Evolutionary conservation across 495 filamentous ascomycete species (phyloP).

Genomic region (Tuber brumale): DNA sequence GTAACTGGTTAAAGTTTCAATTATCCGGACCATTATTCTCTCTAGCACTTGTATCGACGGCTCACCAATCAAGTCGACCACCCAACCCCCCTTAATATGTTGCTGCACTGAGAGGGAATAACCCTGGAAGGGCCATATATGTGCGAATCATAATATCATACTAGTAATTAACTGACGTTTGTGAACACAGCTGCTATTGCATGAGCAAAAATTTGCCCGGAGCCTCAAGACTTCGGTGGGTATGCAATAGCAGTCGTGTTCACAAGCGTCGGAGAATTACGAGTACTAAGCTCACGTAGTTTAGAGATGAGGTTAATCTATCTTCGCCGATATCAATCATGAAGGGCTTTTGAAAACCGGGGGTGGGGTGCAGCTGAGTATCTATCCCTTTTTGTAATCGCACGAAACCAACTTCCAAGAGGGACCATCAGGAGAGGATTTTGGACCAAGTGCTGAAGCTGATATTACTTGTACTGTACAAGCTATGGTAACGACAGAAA

Average conservation of each 20-base stretch:
- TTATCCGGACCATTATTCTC: background rate
- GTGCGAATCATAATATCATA: background rate
- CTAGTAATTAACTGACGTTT: too few species aligned
- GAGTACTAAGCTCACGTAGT: background rate
- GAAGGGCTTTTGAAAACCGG: background rate
- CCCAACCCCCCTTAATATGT: background rate
- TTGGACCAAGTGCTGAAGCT: background rate
- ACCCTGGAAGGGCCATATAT: background rate
- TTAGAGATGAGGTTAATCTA: background rate
- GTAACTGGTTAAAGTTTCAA: background rate
- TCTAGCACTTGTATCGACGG: background rate
- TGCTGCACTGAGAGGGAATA: background rate
- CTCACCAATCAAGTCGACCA: background rate
- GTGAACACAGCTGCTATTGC: too few species aligned
- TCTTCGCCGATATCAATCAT: background rate
- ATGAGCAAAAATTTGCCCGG: too few species aligned
- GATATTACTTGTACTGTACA: background rate
- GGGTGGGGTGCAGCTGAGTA: background rate
- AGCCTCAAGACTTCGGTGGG: too few species aligned
- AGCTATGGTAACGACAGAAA: background rate
- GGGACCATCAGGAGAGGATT: background rate
- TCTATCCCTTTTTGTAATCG: too few species aligned
- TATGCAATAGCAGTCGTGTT: too few species aligned
- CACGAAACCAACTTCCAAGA: too few species aligned
- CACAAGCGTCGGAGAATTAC: too few species aligned